A percentile compares a stretch with the other conserved stretches of the same genome.
Conservation (phyloP, 2,329 filamentous ascomycete genomes). For the Alternaria sp. region DNA sequence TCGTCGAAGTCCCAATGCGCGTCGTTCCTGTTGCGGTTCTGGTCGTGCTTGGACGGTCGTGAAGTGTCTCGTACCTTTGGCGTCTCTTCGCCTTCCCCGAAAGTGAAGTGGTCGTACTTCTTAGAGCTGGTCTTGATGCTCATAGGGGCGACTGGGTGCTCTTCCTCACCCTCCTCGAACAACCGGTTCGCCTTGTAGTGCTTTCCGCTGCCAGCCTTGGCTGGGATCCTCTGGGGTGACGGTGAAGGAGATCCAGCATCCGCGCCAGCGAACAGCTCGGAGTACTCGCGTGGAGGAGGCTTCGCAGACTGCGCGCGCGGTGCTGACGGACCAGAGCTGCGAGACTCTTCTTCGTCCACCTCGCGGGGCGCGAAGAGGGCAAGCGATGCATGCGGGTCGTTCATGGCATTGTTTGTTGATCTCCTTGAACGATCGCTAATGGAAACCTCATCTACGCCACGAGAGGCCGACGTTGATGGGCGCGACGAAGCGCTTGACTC, state of each 20-base stretch:
- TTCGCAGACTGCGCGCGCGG: slow-evolving; percentile 72
- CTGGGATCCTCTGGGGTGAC: slow-evolving; percentile 54
- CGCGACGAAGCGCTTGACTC: slow-evolving; percentile 43
- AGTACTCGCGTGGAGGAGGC: slow-evolving; percentile 71
- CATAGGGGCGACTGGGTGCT: slow-evolving; percentile 30
- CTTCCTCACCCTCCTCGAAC: slow-evolving; percentile 65
- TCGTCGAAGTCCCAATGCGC: slow-evolving; percentile 86
- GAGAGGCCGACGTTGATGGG: slow-evolving; percentile 45
- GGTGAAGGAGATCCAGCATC: slow-evolving; percentile 51
- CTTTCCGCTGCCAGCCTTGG: slow-evolving; percentile 60
- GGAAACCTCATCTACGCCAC: slow-evolving; percentile 43
- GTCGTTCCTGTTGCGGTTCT: slow-evolving; percentile 16
- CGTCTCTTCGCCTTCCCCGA: slow-evolving; percentile 69
- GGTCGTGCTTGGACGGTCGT: slow-evolving; percentile 57
- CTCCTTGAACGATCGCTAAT: slow-evolving; percentile 52
- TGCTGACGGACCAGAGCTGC: slow-evolving; percentile 63
- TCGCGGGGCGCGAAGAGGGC: slow-evolving; percentile 78
- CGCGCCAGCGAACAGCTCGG: slow-evolving; percentile 73
- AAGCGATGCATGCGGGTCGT: slow-evolving; percentile 70
- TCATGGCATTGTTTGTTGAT: slow-evolving; percentile 50
- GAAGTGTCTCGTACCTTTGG: slow-evolving; percentile 57
- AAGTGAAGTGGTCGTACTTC: slow-evolving; percentile 88
- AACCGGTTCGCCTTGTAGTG: slow-evolving; percentile 64
- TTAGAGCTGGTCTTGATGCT: slow-evolving; percentile 73
- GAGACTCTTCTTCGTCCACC: slow-evolving; percentile 61